Base-by-base conservation (phyloP, 192 early-diverging fungal genomes). In the Backusella liffmaniae region DNA sequence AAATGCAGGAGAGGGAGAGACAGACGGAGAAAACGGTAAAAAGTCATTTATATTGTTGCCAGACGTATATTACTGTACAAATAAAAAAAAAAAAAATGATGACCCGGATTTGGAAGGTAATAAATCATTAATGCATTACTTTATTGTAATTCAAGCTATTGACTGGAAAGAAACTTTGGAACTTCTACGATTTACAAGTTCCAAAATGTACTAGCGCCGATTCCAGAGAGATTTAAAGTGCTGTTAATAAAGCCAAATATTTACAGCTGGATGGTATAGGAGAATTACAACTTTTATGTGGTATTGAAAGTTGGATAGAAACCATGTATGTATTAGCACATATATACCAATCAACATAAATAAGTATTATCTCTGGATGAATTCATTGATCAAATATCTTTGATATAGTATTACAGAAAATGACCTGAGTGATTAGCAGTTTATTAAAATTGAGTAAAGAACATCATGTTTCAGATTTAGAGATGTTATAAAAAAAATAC, bases 1-100 rank as follows among this genome's bases (percentile, higher is more conserved):
- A 62, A 62, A 62, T 62, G 56, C 56, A 62, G 56, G 56, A 62
- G 53, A 56, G 53, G 8, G 8, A 21, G 26, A 62, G 23, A 13
- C 4, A 62, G 56, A 62, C 56, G 56, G 56, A 59, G 56, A 59
- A 59, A 59, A 26, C 56, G 56, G 56, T 59, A 26, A 59, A 59
- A 59, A 59, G 23, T 13, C 16, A 49, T 59, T 59, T 26, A 26
- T 59, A 59, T 59, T 59, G 56, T 26, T 59, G 23, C 23, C 23
- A 59, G 10, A 59, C 56, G 2, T 59, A 3, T 59, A 59, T 29
- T 59, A 59, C 56, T 59, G 3, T 12, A 29, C 18, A 23, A 56
- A 18, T 51, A 51, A 49, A 53, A 42, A 12, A 42, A 42, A 42
- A 49, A 49, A 12, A 26, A 62, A 29, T 13, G 56, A 29, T 62